phyloP scores from a whole-genome alignment of 2,329 filamentous ascomycete genomes.

The Tolypocladium guangdongense region DNA sequence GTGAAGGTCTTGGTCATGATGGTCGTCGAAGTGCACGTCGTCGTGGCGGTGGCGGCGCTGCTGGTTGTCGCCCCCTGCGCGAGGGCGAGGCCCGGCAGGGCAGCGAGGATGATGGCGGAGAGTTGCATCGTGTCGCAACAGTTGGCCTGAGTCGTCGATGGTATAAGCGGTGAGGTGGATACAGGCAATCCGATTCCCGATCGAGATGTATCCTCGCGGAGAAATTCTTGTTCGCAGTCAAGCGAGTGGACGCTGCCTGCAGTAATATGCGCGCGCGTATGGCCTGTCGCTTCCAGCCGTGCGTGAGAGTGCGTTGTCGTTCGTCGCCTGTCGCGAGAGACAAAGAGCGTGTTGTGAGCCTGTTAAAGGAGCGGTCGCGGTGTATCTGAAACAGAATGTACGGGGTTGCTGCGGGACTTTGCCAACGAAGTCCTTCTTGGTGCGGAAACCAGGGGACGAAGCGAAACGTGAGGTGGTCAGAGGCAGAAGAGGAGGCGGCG shows the following conservation, averaged over 20 bases:
- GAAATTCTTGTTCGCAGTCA: neutral
- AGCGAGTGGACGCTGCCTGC: neutral
- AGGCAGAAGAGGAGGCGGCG: conserved; percentile 1
- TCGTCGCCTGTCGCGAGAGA: neutral
- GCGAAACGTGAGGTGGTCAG: conserved; percentile 6
- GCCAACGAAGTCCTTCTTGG: conserved; percentile 40
- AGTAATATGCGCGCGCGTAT: neutral
- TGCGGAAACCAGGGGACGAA: conserved; percentile 10
- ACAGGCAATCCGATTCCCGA: neutral
- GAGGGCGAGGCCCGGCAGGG: conserved; percentile 43
- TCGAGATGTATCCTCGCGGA: neutral
- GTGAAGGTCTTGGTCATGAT: conserved; percentile 41
- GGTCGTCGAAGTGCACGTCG: conserved; percentile 38
- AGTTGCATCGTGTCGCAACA: conserved; percentile 12
- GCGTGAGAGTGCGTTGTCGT: neutral
- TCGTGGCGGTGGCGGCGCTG: conserved; percentile 14
- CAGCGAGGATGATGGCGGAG: conserved; percentile 32
- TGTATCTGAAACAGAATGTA: conserved; percentile 10
- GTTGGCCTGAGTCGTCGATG: neutral
- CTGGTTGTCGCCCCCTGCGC: conserved; percentile 29
- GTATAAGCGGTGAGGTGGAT: neutral
- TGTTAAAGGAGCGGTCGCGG: neutral
- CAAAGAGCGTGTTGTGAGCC: neutral
- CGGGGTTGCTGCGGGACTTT: conserved; percentile 29
- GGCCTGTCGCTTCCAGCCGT: neutral